Conservation (phyloP, 257 asterid genomes). For the Plantago major region DNA sequence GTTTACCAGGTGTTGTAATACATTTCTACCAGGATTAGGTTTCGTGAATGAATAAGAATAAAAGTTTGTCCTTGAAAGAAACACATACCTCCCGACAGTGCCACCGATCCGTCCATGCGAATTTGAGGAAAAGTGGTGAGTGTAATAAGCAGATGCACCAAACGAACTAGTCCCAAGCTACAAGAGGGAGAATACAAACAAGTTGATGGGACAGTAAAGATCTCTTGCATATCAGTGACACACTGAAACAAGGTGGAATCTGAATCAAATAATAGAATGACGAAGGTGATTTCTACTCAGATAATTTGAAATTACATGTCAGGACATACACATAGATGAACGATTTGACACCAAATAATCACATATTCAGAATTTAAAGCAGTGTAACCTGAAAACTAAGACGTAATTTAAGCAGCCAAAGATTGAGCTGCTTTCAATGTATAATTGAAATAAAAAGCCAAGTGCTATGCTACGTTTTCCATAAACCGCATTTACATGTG, state of each 20-base stretch:
- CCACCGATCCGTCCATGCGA: slow-evolving; percentile 92
- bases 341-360: not conserved
- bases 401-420: slow-evolving; percentile 17
- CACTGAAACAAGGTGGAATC: not conserved
- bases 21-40: too few species aligned
- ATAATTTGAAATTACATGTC: slow-evolving; percentile 14
- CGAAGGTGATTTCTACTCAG: not conserved
- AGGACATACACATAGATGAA: slow-evolving; percentile 1
- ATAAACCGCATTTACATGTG: not conserved
- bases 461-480: not conserved
- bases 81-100: slow-evolving; percentile 72
- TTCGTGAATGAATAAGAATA: too few species aligned
- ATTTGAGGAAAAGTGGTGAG: slow-evolving; percentile 69
- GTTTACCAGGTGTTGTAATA: not conserved
- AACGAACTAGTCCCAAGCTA: slow-evolving; percentile 80
- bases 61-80: not conserved
- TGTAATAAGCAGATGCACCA: slow-evolving; percentile 74
- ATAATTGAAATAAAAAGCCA: not conserved
- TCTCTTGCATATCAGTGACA: not conserved
- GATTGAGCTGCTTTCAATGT: slow-evolving; percentile 4
- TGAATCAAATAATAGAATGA: not conserved
- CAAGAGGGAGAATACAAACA: slow-evolving; percentile 23
- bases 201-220: not conserved
- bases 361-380: not conserved
- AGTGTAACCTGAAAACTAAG: slow-evolving; percentile 1